These are phyloP conservation scores for Penicillium nucicola DNA, from an alignment of 495 filamentous ascomycete species.

Conservation along the genomic window DNA sequence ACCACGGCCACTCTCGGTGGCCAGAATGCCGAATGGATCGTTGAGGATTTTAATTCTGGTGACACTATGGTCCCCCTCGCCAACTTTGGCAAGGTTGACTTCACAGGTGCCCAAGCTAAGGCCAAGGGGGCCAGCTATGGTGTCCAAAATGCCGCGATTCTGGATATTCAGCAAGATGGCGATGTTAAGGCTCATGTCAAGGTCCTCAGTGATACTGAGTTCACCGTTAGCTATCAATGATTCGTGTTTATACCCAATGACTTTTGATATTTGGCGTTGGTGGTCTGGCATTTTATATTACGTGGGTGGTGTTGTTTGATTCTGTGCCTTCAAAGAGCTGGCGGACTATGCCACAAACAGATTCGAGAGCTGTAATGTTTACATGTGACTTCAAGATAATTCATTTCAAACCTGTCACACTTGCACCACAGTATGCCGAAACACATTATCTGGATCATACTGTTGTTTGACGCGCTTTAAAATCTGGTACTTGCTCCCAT, in stretches of 20 bases:
- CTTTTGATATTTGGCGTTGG: background rate
- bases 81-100: conserved; percentile 50
- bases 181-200: conserved; percentile 46
- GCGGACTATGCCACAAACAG: no score
- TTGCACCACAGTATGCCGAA: conserved; percentile 8
- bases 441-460: conserved; percentile 11
- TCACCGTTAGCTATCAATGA: conserved; percentile 30
- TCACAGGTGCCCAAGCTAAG: conserved; percentile 41
- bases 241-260: conserved; percentile 1
- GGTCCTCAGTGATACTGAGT: conserved; percentile 34
- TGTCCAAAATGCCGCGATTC: conserved; percentile 39
- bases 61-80: conserved; percentile 48
- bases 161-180: conserved; percentile 51
- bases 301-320: background rate
- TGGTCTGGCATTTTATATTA: background rate
- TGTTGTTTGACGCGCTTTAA: conserved; percentile 6
- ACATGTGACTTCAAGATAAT: background rate
- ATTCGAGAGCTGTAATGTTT: background rate
- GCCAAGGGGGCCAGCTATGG: conserved; percentile 27
- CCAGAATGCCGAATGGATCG: conserved; percentile 63
- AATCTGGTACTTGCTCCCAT: conserved; percentile 6
- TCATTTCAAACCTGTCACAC: background rate
- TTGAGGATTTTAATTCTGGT: conserved; percentile 58
- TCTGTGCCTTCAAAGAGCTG: background rate
- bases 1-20: conserved; percentile 34